Evolutionary conservation across 371 early-diverging fungal species (phyloP), one percentile per base, ranked within the genome.

Genomic region (Mucor lusitanicus): DNA sequence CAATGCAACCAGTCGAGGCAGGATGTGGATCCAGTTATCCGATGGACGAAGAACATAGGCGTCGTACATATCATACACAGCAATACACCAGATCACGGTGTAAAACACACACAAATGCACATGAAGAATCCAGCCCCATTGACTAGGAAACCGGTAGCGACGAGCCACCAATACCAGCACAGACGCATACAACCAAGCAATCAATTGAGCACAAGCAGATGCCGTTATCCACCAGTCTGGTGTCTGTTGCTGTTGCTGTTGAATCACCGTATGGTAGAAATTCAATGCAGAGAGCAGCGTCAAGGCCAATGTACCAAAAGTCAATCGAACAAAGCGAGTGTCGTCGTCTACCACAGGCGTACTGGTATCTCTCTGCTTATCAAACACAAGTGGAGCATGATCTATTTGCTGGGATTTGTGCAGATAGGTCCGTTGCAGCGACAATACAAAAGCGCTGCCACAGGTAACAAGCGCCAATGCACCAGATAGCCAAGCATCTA

Each of bases 101-200:
- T 73, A 82, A 39, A 79, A 63, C 12, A 75, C 57, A 44, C 64
- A 73, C 2, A 83, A 56, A 50, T 83, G 83, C n/a, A 74, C 69
- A 53, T 83, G 80, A 19, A 77, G 37, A 9, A 67, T 70, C 78
- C 78, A 77, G 12, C 75, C 78, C 78, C 72, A 72, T 13, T 66
- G 32, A 21, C 64, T 72, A 11, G 78, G 78, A n/a, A 77, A 44
- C 0, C 32, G 39, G 21, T 77, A 40, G 25, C 69, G 60, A 17
- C 58, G 65, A 19, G 72, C 69, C 8, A 77, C 68, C 12, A 77
- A 46, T 1, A 67, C 64, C 32, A 77, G 61, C 3, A 72, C 70
- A 17, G 54, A 40, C 21, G 68, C 61, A 67, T 77, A 77, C 0
- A 74, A 15, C 75, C 78, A 77, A 30, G 73, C 42, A 28, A 73